Evolutionary conservation across 192 early-diverging fungal genomes (phyloP), one percentile per base, ranked within the genome.

Genomic region (Coemansia sp.): DNA sequence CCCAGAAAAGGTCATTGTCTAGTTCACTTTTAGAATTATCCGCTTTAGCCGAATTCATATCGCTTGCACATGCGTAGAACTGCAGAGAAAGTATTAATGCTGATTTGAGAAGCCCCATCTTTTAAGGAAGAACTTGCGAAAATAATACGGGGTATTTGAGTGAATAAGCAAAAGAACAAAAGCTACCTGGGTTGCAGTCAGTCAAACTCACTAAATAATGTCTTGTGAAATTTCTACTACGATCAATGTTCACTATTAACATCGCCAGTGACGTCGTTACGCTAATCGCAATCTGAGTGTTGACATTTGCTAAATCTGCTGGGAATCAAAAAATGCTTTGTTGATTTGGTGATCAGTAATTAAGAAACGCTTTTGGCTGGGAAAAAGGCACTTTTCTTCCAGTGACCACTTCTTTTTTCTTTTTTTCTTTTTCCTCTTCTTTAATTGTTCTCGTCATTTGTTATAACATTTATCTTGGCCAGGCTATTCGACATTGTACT

Each of bases 1-100:
- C 94, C 94, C 96, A 96, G 58, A 86, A 76, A 8, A 98, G 84
- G 0, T 88, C 87, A 13, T 73, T 62, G 63, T 87, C 85, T 45
- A 72, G 61, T 11, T 66, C 36, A 45, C 61, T 55, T 65, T 67
- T 56, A 13, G 47, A 40, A 57, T 45, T 56, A 18, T 48, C 32
- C 16, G 39, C 15, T 4, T 62, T 54, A 16, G 43, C 13, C 52
- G 52, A 42, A 8, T 2, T 39, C 52, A 41, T 41, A 15, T 10
- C 37, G 49, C 62, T 37, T 5, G 54, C 55, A 54, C 40, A 16
- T 7, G 67, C 67, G 51, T 19, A n/a, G 49, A 37, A 41, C 1
- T 41, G 32, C 37, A 59, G 21, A 46, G 49, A 41, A 21, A 39
- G 22, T 13, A 36, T 18, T n/a, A 64, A 21, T 26, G 36, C 37